Base-by-base conservation (phyloP, 495 filamentous ascomycete genomes). In the Massariosphaeria phaeospora region DNA sequence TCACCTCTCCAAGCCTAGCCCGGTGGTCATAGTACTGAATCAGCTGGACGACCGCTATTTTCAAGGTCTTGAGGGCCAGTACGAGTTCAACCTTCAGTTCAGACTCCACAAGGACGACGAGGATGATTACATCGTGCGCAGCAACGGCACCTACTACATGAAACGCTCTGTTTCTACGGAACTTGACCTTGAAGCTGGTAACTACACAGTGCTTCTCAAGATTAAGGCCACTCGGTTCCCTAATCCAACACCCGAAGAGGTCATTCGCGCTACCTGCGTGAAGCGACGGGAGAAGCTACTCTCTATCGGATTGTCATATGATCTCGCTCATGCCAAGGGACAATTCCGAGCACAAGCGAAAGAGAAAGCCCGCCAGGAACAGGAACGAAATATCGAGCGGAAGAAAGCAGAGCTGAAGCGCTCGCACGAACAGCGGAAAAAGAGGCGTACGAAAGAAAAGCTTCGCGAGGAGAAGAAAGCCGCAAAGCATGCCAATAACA, bases 31-130 rank as follows among this genome's bases (percentile, higher is more conserved):
- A 31, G 84, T 88, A 8, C 76, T 96, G 17, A 84, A 81, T 2
- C 88, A 95, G 74, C 81, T 95, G 18, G 91, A 97, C 65, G 75
- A 80, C 25, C 81, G 91, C 5, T 97, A 96, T 64, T 97, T 89
- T 72, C 73, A 73, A 45, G 91, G 90, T 0, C 78, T 97, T 1
- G 73, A 80, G 33, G 91, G 91, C n/a, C 81, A 89, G 65, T 97
- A 94, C 59, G 67, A 63, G 12, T 96, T 91, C 69, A 67, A 80
- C 6, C 71, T 95, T 0, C 80, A 85, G 46, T 95, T 96, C 72
- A 82, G 89, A 18, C 66, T 97, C 0, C 84, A 96, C 62, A 85
- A 83, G 63, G 82, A 86, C 18, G 86, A 82, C 35, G 81, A 94
- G 49, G 77, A 86, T 42, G 86, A 91, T 45, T 96, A 94, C 64